These are phyloP conservation scores for Diplodia intermedia DNA, from an alignment of 2,329 filamentous ascomycete genomes.

Conservation along the genomic window DNA sequence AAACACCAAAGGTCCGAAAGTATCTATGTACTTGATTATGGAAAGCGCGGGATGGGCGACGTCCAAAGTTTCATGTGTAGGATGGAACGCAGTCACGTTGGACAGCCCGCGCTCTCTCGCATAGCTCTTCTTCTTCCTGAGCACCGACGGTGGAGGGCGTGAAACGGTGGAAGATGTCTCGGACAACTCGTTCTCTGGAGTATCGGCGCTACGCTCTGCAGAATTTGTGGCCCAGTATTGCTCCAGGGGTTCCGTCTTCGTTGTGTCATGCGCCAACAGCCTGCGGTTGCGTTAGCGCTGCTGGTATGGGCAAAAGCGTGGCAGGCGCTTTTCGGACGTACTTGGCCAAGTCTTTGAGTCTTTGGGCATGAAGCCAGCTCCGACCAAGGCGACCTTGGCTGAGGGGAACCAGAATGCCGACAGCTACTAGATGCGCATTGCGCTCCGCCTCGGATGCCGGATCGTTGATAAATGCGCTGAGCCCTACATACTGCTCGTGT, in stretches of 20 bases:
- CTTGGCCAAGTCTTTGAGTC: constrained; percentile 75
- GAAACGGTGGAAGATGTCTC: constrained; percentile 15
- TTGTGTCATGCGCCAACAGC: constrained; percentile 68
- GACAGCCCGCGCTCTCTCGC: constrained; percentile 48
- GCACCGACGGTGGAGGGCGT: constrained; percentile 25
- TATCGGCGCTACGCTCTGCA: constrained; percentile 23
- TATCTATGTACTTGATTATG: constrained; percentile 76
- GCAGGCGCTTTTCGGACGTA: constrained; percentile 49
- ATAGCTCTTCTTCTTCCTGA: constrained; percentile 36
- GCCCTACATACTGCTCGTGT: constrained; percentile 80
- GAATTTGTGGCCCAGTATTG: constrained; percentile 77
- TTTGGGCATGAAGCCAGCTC: constrained; percentile 85
- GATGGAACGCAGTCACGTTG: constrained; percentile 64
- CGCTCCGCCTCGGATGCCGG: constrained; percentile 79
- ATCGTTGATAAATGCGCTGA: constrained; percentile 89
- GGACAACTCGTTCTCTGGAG: constrained; percentile 24
- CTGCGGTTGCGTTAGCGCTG: constrained; percentile 39
- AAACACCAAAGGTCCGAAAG: constrained; percentile 90
- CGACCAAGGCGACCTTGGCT: constrained; percentile 85
- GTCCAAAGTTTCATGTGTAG: constrained; percentile 71
- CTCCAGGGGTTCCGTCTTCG: constrained; percentile 70
- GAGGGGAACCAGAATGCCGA: constrained; percentile 85
- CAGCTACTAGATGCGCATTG: constrained; percentile 90
- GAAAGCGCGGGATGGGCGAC: constrained; percentile 87
- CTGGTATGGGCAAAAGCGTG: neutral